These are phyloP conservation scores for Globisporangium spiculum DNA, from an alignment of 352 stramenopile genomes.

Conservation along the genomic window DNA sequence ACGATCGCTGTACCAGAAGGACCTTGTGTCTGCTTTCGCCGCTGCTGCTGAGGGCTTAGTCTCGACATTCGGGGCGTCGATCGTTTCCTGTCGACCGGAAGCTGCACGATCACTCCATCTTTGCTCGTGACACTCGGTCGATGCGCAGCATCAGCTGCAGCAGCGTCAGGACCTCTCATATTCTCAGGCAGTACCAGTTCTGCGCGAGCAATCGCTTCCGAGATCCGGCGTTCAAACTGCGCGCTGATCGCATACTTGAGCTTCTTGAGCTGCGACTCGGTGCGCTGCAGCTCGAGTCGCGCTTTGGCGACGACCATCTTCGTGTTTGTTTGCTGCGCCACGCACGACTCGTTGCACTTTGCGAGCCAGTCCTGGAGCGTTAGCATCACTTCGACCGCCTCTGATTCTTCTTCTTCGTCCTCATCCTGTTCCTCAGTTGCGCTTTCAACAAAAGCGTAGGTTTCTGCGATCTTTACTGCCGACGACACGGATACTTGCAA, in stretches of 20 bases:
- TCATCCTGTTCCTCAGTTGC: conserved; percentile 20
- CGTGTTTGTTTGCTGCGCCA: conserved; percentile 35
- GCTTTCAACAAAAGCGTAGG: conserved; percentile 28
- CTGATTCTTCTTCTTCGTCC: conserved; percentile 17
- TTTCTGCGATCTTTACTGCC: conserved; percentile 31
- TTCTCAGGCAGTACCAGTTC: conserved; percentile 9
- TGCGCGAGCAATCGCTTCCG: conserved; percentile 38
- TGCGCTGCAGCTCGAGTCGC: conserved; percentile 43
- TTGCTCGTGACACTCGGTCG: neutral
- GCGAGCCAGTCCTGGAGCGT: conserved; percentile 57
- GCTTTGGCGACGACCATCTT: conserved; percentile 37
- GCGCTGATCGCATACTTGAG: conserved; percentile 48
- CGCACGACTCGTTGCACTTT: conserved; percentile 57
- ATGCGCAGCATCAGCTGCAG: neutral
- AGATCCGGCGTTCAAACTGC: conserved; percentile 54
- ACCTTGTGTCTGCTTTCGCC: conserved; percentile 3
- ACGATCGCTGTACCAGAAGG: neutral
- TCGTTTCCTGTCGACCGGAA: neutral
- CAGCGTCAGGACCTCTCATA: neutral
- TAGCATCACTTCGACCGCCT: conserved; percentile 27
- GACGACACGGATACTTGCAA: conserved; percentile 36
- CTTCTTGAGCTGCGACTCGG: conserved; percentile 58
- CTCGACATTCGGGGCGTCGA: conserved; percentile 8
- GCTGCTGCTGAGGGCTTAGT: conserved; percentile 3
- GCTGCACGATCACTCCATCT: conserved; percentile 8